These are phyloP conservation scores for Pseudogymnoascus destructans DNA, from an alignment of 2,329 filamentous ascomycete genomes.

Conservation along the genomic window DNA sequence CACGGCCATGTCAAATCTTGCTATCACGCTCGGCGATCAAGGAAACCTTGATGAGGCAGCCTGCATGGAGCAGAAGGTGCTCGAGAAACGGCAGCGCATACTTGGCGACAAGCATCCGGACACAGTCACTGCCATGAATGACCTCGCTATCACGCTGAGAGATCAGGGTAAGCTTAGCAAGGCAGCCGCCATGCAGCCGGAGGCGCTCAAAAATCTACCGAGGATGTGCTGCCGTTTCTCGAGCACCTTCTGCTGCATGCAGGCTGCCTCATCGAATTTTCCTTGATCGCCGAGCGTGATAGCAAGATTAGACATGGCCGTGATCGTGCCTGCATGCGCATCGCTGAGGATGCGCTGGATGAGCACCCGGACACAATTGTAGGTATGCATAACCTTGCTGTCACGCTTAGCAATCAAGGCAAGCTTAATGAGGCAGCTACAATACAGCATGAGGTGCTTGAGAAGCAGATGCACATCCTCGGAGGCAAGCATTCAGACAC, in stretches of 20 bases:
- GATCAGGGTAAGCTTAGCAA: not conserved
- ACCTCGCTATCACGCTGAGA: not conserved
- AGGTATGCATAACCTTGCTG: not conserved
- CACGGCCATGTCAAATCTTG: too few species aligned
- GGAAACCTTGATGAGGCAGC: too few species aligned
- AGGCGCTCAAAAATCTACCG: not conserved
- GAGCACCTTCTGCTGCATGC: too few species aligned
- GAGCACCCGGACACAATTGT: not conserved
- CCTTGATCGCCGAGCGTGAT: too few species aligned
- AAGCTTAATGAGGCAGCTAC: not conserved
- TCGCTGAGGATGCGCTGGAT: too few species aligned
- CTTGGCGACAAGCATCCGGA: not conserved
- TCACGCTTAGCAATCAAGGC: not conserved
- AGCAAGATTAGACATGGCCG: too few species aligned
- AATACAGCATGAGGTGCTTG: not conserved
- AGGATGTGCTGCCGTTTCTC: too few species aligned
- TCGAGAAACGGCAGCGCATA: not conserved
- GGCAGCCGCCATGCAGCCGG: not conserved
- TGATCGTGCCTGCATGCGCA: too few species aligned
- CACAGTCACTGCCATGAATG: not conserved
- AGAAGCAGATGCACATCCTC: not conserved
- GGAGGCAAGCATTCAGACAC: constrained; percentile 11
- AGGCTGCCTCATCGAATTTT: too few species aligned
- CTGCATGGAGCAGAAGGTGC: too few species aligned
- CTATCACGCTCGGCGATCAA: too few species aligned